Conservation (phyloP, 495 filamentous ascomycete species). For the Lentithecium fluviatile region DNA sequence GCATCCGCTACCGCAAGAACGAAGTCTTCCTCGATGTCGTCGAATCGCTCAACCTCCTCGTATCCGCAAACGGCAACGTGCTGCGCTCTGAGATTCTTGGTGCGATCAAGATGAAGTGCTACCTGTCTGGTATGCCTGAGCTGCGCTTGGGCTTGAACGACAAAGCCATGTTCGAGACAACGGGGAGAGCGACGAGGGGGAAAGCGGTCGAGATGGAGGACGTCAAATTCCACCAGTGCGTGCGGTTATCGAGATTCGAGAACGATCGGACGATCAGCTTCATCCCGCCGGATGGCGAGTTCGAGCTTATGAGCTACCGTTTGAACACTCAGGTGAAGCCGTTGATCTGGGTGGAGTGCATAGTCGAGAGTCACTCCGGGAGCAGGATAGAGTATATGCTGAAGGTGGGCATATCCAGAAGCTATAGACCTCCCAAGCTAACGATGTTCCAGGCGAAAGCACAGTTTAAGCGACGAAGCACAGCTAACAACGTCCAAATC, state of each 20-base stretch:
- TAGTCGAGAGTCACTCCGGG: slow-evolving; percentile 92
- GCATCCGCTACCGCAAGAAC: slow-evolving; percentile 98
- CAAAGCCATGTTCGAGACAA: slow-evolving; percentile 99
- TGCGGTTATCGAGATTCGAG: slow-evolving; percentile 91
- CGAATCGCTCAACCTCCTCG: slow-evolving; percentile 94
- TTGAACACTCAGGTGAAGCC: slow-evolving; percentile 99
- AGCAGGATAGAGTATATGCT: slow-evolving; percentile 98
- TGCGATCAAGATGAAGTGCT: slow-evolving; percentile 99
- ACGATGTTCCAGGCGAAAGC: slow-evolving; percentile 66
- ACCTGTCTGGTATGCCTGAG: slow-evolving; percentile 97
- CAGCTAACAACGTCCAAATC: slow-evolving; percentile 99
- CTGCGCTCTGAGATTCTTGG: slow-evolving; percentile 95
- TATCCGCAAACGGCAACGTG: slow-evolving; percentile 92
- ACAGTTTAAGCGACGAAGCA: slow-evolving; percentile 96
- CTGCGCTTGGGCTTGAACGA: slow-evolving; percentile 93
- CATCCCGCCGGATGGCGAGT: slow-evolving; percentile 97
- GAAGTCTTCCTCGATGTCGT: slow-evolving; percentile 84
- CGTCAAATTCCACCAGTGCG: slow-evolving; percentile 99
- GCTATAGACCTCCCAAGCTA: background rate
- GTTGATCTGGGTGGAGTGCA: slow-evolving; percentile 97
- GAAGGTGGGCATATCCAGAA: slow-evolving; percentile 55
- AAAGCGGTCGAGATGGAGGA: slow-evolving; percentile 99
- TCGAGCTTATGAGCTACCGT: slow-evolving; percentile 99
- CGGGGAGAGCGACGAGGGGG: slow-evolving; percentile 87
- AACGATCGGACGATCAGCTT: slow-evolving; percentile 99